Evolutionary conservation across 202 grass and related monocot species (phyloP), one percentile per base, ranked within the genome.

Genomic region (Eragrostis tef): DNA sequence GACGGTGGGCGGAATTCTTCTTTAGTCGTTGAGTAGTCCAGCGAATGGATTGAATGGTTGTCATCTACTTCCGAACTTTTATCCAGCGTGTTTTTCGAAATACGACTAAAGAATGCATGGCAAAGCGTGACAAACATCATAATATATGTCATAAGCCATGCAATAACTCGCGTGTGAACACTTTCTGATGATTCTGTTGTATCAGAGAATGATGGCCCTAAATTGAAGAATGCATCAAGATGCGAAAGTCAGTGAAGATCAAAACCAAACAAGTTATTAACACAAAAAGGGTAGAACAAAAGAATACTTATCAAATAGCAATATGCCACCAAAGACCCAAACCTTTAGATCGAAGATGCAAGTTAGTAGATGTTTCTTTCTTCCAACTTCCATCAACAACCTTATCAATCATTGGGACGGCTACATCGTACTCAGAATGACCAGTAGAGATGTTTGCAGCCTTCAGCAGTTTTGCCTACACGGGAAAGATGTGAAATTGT

Each of bases 321-420:
- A 54, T n/a, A 57, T 54, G 71, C 34, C 11, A 43, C 50, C 50
- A 19, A 46, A 61, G 19, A 62, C 53, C 22, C 67, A 49, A 75
- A 93, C 91, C 91, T 90, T 86, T 84, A 69, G 64, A 71, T 57
- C 6, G 24, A 75, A 74, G n/a, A 31, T 77, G 61, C 39, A 25
- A 66, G 52, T 72, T 71, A 25, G 59, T 82, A 83, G 53, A 51
- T 10, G 21, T 45, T 73, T 90, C 87, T 73, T 83, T 85, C 71
- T 80, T 87, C 73, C 74, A 87, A 48, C 64, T 86, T 71, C 71
- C 69, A 90, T 90, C 88, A 6, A 93, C 85, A 85, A 65, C 74
- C 79, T 90, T 93, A 64, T 93, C 88, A 54, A 93, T 85, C 69
- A 93, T 83, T 44, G 91, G 85, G 83, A 90, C 77, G 41, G 41